Evolutionary conservation across 1,139 yeast genomes (phyloP).

Genomic region (Yamadazyma aaseri): DNA sequence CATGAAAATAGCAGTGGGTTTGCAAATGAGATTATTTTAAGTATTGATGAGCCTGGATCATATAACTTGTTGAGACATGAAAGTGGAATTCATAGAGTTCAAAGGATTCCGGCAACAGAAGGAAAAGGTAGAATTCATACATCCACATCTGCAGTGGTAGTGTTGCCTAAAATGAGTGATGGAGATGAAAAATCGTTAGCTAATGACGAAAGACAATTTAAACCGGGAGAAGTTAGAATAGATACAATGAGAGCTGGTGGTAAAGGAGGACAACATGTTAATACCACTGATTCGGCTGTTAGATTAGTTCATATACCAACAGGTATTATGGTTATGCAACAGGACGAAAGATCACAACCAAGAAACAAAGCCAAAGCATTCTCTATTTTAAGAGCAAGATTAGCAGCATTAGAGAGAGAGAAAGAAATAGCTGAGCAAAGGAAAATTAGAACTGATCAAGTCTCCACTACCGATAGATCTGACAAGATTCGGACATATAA

Average conservation of each 20-base stretch:
- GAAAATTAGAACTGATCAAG: conserved; percentile 75
- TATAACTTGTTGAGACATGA: conserved; percentile 75
- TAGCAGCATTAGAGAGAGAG: conserved; percentile 77
- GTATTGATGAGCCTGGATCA: conserved; percentile 74
- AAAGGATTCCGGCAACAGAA: conserved; percentile 90
- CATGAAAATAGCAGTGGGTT: conserved; percentile 61
- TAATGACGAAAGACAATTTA: conserved; percentile 71
- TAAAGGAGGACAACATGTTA: conserved; percentile 98
- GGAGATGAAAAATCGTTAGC: conserved; percentile 56
- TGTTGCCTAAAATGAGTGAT: conserved; percentile 73
- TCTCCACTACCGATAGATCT: conserved; percentile 82
- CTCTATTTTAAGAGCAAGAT: conserved; percentile 72
- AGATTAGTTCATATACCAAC: conserved; percentile 90
- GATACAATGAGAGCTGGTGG: conserved; percentile 98
- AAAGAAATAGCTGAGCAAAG: conserved; percentile 66
- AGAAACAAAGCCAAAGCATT: conserved; percentile 94
- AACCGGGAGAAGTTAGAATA: conserved; percentile 83
- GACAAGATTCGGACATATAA: conserved; percentile 94
- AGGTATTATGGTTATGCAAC: conserved; percentile 85
- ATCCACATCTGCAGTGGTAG: conserved; percentile 93
- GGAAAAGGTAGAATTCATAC: conserved; percentile 94
- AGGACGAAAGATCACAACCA: conserved; percentile 94
- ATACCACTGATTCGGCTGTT: conserved; percentile 97
- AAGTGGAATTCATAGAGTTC: conserved; percentile 96
- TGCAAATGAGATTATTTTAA: conserved; percentile 72